Conservation (phyloP, 257 asterid species). For the Fraxinus excelsior region DNA sequence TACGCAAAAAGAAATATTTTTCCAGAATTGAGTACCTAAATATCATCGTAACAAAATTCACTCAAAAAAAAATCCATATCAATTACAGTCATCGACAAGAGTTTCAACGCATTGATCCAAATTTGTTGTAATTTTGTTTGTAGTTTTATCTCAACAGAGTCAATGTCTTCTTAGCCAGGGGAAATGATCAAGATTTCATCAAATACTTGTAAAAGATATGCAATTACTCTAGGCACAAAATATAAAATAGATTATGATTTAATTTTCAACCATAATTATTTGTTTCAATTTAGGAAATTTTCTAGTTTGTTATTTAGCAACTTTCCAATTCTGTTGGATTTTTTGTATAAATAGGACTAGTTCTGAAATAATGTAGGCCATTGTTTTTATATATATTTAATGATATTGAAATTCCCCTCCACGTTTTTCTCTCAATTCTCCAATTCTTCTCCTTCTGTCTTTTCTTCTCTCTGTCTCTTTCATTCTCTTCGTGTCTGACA, state of each 20-base stretch:
- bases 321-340: no score
- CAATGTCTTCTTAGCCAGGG: neutral
- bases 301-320: no score
- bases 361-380: neutral
- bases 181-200: neutral
- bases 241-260: no score
- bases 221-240: neutral
- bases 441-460: no score
- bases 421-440: no score
- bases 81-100: neutral
- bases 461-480: no score
- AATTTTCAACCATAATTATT: neutral
- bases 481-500: no score
- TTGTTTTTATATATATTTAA: neutral
- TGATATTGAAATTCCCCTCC: neutral
- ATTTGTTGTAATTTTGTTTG: neutral
- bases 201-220: neutral
- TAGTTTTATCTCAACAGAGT: neutral
- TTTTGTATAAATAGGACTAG: neutral
- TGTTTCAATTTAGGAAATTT: neutral
- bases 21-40: neutral
- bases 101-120: neutral
- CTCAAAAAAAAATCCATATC: neutral
- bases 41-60: neutral
- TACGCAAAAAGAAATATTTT: neutral